Percentiles rank a stretch among this genome's conserved stretches.
Conservation (phyloP, 306 rosid species). For the Castanopsis chinensis region DNA sequence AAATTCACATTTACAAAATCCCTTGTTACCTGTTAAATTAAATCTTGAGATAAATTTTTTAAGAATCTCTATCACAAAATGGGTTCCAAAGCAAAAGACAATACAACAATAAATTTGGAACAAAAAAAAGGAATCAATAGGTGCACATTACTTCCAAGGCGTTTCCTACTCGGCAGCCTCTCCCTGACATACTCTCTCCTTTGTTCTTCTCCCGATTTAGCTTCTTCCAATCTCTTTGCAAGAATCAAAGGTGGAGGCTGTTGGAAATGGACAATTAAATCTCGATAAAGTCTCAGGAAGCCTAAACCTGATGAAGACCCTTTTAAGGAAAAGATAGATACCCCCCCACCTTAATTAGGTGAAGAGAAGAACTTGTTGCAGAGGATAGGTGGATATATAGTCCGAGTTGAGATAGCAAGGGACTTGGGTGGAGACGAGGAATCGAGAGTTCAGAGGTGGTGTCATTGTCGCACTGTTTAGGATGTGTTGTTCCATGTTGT, state of each 20-base stretch:
- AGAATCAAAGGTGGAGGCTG: slow-evolving; percentile 74
- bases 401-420: slow-evolving; percentile 83
- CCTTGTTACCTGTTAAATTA: neutral
- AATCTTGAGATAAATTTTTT: neutral
- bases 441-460: slow-evolving; percentile 66
- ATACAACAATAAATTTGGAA: slow-evolving; percentile 60
- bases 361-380: slow-evolving; percentile 47
- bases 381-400: slow-evolving; percentile 70
- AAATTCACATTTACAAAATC: too few relatives aligned
- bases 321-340: slow-evolving; percentile 56
- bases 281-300: slow-evolving; percentile 66
- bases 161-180: slow-evolving; percentile 54
- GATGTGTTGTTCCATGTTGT: slow-evolving; percentile 74
- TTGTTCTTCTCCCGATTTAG: slow-evolving; percentile 53
- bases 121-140: slow-evolving; percentile 46
- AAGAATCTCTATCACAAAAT: slow-evolving; percentile 9
- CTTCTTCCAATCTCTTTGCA: slow-evolving; percentile 52
- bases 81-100: slow-evolving; percentile 65
- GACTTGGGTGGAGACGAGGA: slow-evolving; percentile 61
- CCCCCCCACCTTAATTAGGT: slow-evolving; percentile 46
- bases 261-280: slow-evolving; percentile 76
- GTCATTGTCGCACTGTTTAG: slow-evolving; percentile 58
- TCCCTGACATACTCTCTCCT: slow-evolving; percentile 43
- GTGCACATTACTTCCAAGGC: slow-evolving; percentile 30
- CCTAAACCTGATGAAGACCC: slow-evolving; percentile 35